Percentiles rank a stretch among this genome's conserved stretches.
These are phyloP conservation scores for Ceratobasidium sp. DNA, from an alignment of 1,284 basidiomycete species.

Conservation along the genomic window DNA sequence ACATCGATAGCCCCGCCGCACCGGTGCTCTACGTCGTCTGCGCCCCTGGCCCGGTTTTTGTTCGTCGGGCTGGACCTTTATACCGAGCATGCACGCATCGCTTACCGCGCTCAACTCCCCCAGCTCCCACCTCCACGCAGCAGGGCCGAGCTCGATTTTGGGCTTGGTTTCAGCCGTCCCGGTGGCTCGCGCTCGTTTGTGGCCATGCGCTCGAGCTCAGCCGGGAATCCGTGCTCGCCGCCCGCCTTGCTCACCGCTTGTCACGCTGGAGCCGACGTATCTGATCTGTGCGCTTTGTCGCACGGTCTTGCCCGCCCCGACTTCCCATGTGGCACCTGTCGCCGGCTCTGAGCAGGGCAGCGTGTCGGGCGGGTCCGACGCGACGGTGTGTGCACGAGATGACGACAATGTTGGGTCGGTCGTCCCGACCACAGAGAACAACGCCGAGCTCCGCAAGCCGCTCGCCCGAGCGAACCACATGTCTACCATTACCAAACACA, in stretches of 20 bases:
- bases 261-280: conserved; percentile 3
- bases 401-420: conserved; percentile 3
- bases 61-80: conserved; percentile 40
- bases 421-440: conserved; percentile 37
- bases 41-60: conserved; percentile 25
- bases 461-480: conserved; percentile 28
- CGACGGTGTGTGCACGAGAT: conserved; percentile 9
- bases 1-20: too few species aligned
- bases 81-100: conserved; percentile 28
- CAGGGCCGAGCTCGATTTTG: conserved; percentile 13
- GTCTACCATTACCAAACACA: conserved; percentile 24
- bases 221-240: conserved; percentile 1
- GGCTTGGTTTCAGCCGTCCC: conserved; percentile 18
- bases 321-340: conserved; percentile 3
- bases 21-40: too few species aligned
- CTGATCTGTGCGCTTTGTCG: conserved; percentile 39
- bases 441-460: conserved; percentile 25
- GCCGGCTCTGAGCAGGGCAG: background rate
- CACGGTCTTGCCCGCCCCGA: conserved; percentile 25
- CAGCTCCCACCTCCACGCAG: conserved; percentile 10
- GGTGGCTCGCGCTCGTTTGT: background rate
- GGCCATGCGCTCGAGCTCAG: background rate
- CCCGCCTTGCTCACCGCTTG: conserved; percentile 23
- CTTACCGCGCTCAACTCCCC: conserved; percentile 36
- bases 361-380: conserved; percentile 25